Conservation (phyloP, 2,329 filamentous ascomycete species). For the Colletotrichum karsti region DNA sequence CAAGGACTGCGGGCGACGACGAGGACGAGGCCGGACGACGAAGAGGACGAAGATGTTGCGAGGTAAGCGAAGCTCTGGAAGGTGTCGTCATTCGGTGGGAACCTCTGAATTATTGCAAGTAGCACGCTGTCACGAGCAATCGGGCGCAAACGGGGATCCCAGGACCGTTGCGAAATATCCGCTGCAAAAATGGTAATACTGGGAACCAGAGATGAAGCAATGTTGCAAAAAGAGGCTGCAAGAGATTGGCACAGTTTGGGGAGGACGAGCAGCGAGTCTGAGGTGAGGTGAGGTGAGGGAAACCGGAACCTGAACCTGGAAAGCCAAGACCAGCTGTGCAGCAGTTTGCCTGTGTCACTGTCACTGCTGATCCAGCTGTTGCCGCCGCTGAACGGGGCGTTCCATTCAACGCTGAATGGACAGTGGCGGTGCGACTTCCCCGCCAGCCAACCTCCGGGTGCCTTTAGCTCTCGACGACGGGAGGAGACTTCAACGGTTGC, state of each 20-base stretch:
- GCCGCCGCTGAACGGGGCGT: neutral
- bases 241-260: conserved; percentile 11
- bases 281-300: too few relatives aligned
- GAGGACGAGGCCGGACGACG: neutral
- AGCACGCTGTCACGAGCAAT: neutral
- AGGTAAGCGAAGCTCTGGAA: conserved; percentile 16
- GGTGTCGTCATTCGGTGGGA: conserved; percentile 28
- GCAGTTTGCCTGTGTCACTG: neutral
- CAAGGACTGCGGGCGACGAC: neutral
- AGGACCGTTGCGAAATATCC: neutral
- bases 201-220: conserved; percentile 2
- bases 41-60: too few relatives aligned
- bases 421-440: conserved; percentile 18
- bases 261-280: neutral
- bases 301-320: too few relatives aligned
- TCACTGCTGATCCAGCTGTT: neutral
- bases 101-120: conserved; percentile 12
- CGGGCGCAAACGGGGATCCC: neutral
- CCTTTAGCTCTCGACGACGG: too few relatives aligned
- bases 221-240: neutral
- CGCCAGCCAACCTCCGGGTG: neutral
- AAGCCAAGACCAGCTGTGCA: neutral
- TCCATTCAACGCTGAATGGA: neutral
- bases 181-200: neutral
- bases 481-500: too few relatives aligned